Conservation (phyloP, 352 stramenopile genomes). For the Phytophthora meadii region DNA sequence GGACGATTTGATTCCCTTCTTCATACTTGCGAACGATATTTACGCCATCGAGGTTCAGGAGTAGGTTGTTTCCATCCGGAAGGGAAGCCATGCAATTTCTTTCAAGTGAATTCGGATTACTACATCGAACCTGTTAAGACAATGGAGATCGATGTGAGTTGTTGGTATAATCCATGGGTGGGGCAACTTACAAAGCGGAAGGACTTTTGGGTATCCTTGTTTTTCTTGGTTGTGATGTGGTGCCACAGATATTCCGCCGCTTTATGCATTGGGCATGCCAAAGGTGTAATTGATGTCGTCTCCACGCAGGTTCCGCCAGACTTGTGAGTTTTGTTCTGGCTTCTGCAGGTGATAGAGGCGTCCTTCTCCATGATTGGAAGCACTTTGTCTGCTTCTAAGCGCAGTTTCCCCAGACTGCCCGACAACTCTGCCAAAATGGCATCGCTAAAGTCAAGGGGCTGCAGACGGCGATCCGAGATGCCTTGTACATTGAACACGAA, state of each 20-base stretch:
- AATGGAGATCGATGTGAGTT: background rate
- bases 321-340: constrained; percentile 2
- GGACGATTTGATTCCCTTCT: constrained; percentile 25
- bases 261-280: constrained; percentile 22
- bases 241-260: constrained; percentile 29
- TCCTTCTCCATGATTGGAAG: constrained; percentile 1
- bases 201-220: constrained; percentile 31
- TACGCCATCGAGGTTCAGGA: constrained; percentile 23
- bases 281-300: constrained; percentile 26
- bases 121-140: constrained; percentile 15
- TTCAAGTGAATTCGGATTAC: constrained; percentile 22
- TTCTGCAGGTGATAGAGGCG: constrained; percentile 14
- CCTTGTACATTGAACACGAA: constrained; percentile 17
- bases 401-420: constrained; percentile 14
- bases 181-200: constrained; percentile 31
- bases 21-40: constrained; percentile 37
- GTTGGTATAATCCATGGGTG: too few relatives aligned
- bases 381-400: constrained; percentile 15
- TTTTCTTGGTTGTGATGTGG: constrained; percentile 37
- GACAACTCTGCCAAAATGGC: constrained; percentile 25
- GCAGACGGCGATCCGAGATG: constrained; percentile 10
- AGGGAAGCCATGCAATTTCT: constrained; percentile 36
- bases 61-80: constrained; percentile 10
- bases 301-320: constrained; percentile 14
- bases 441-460: constrained; percentile 27